Conservation (phyloP, 2,329 filamentous ascomycete species). For the Beauveria varroae region DNA sequence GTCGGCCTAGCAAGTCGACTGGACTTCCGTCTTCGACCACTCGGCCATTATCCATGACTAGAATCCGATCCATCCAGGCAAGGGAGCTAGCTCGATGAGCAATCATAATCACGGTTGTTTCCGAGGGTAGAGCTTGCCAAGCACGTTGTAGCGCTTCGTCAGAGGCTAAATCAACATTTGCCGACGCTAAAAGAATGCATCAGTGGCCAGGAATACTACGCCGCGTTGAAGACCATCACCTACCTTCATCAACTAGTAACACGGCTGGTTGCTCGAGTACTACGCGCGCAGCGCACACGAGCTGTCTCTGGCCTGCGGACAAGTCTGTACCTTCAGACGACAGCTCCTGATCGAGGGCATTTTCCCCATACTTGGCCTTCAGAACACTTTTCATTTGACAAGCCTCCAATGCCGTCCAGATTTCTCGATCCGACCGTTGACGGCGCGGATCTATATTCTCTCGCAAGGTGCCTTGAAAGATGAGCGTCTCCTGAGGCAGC, state of each 20-base stretch:
- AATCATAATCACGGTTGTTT: slow-evolving; percentile 1
- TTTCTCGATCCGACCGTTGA: background rate
- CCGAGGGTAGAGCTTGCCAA: slow-evolving; percentile 1
- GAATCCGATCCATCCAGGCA: slow-evolving; percentile 9
- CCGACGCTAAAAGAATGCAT: background rate
- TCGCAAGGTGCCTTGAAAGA: background rate
- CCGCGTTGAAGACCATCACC: background rate
- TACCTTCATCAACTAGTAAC: slow-evolving; percentile 6
- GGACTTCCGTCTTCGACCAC: background rate
- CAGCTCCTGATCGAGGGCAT: background rate
- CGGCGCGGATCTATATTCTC: slow-evolving; percentile 5
- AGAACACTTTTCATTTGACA: background rate
- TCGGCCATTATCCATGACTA: slow-evolving; percentile 6
- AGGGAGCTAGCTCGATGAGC: slow-evolving; percentile 8
- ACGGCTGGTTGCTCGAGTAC: background rate
- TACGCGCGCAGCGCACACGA: slow-evolving; percentile 4
- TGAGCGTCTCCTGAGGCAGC: slow-evolving; percentile 8
- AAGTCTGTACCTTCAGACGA: slow-evolving; percentile 2
- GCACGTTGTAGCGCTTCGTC: slow-evolving; percentile 9
- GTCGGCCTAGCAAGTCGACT: too few species aligned
- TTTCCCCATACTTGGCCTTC: background rate
- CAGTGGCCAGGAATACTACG: too few species aligned
- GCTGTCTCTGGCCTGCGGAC: slow-evolving; percentile 9
- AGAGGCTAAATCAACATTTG: slow-evolving; percentile 5
- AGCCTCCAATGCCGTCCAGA: slow-evolving; percentile 2